These are phyloP conservation scores for Mortierella sp. DNA, from an alignment of 371 early-diverging fungal genomes.

Conservation along the genomic window DNA sequence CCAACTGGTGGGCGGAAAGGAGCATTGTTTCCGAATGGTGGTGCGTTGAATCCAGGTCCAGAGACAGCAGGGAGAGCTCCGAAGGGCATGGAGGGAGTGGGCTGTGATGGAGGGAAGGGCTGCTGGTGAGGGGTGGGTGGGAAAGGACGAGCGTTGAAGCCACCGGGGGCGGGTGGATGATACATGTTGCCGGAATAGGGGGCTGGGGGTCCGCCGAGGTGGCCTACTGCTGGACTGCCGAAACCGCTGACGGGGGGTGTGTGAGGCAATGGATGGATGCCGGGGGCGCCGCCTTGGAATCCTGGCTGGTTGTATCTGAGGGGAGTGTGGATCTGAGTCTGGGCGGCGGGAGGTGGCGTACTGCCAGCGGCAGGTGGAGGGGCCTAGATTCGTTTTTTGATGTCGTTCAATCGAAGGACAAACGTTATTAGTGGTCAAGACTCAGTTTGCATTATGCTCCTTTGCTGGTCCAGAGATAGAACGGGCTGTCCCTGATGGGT, in stretches of 20 bases:
- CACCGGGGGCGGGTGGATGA: slow-evolving; percentile 20
- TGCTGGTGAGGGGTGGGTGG: slow-evolving; percentile 21
- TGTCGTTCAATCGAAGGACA: background rate
- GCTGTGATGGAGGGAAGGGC: slow-evolving; percentile 7
- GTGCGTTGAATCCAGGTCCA: slow-evolving; percentile 29
- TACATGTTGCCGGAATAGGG: slow-evolving; percentile 32
- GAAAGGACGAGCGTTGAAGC: slow-evolving; percentile 34
- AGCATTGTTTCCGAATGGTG: slow-evolving; percentile 13
- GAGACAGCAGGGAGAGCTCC: slow-evolving; percentile 20
- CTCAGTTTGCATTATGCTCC: background rate
- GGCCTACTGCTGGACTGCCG: slow-evolving; percentile 34
- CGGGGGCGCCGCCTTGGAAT: slow-evolving; percentile 27
- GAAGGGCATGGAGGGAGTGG: slow-evolving; percentile 21
- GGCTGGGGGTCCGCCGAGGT: slow-evolving; percentile 24
- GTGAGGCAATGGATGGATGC: slow-evolving; percentile 28
- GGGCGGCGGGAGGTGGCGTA: slow-evolving; percentile 34
- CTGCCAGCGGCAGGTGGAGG: slow-evolving; percentile 44
- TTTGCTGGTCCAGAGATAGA: slow-evolving; percentile 7
- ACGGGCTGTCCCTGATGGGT: background rate
- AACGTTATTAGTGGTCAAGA: slow-evolving; percentile 1
- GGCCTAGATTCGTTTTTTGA: slow-evolving; percentile 14
- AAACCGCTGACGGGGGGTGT: slow-evolving; percentile 32
- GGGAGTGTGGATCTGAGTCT: slow-evolving; percentile 39
- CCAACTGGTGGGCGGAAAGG: slow-evolving; percentile 33
- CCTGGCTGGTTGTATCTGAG: slow-evolving; percentile 40